A percentile compares a stretch with the other conserved stretches of the same genome.
Evolutionary conservation across 2,329 filamentous ascomycete genomes (phyloP).

Genomic region (Hypoxylon sp.): DNA sequence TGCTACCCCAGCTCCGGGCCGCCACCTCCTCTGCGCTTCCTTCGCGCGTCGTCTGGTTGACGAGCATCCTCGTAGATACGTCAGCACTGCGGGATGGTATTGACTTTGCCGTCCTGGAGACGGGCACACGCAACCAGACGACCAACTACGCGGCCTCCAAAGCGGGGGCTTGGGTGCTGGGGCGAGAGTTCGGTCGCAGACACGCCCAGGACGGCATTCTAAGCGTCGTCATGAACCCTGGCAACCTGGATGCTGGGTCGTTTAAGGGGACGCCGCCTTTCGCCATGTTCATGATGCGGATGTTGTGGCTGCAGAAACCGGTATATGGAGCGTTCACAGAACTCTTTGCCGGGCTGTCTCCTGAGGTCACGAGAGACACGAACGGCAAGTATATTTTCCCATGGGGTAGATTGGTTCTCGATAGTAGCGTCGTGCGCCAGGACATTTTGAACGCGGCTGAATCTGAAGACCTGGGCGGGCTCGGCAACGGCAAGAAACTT

Average conservation of each 20-base stretch:
- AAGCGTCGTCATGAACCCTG: conserved; percentile 52
- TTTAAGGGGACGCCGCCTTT: conserved; percentile 35
- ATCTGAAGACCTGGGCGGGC: conserved; percentile 19
- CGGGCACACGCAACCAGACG: conserved; percentile 40
- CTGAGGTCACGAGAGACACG: conserved; percentile 39
- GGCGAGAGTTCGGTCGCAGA: conserved; percentile 49
- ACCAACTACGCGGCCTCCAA: conserved; percentile 53
- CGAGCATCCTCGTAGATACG: conserved; percentile 48
- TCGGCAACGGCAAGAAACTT: conserved; percentile 27
- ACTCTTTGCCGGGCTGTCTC: conserved; percentile 39
- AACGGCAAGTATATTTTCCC: conserved; percentile 36
- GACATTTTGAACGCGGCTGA: conserved; percentile 24
- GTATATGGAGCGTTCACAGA: conserved; percentile 39
- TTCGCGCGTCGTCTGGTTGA: conserved; percentile 44
- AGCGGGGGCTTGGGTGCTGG: conserved; percentile 52
- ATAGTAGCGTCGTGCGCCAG: conserved; percentile 26
- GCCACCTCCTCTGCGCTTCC: conserved; percentile 38
- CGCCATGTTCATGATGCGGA: conserved; percentile 25
- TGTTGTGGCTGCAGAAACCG: conserved; percentile 31
- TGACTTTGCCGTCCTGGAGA: conserved; percentile 44
- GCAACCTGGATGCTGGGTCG: conserved; percentile 49
- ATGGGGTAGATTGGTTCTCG: conserved; percentile 37
- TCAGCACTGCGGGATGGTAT: conserved; percentile 47
- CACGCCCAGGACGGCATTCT: conserved; percentile 38
- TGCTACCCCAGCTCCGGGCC: conserved; percentile 51